Evolutionary conservation across 164 flowering plant species (phyloP), one percentile per base, ranked within the genome.

Genomic region (Macadamia integrifolia): DNA sequence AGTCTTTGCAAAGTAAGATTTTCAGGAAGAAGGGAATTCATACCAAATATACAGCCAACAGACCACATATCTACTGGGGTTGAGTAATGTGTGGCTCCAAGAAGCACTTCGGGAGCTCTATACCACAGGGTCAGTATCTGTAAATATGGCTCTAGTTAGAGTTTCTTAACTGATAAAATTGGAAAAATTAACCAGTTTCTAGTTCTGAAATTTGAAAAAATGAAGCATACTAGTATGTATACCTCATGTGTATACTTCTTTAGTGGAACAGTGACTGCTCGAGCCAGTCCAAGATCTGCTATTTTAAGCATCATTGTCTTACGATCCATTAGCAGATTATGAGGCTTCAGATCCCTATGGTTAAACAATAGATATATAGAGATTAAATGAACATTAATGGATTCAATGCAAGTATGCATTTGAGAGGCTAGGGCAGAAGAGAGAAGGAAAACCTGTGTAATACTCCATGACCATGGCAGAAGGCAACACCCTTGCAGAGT

Each of bases 211-310:
- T 15, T 4, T 52, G 29, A 2, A 48, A 52, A 65, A 62, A 57
- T 17, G 13, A 46, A 11, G 28, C 23, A 30, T 46, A 40, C 18
- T 23, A 35, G 46, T 35, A 12, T 65, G 17, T 40, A 17, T 58
- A 89, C 96, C 97, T 92, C 98, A 73, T 94, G 97, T 62, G 99
- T 92, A 40, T 90, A 94, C 82, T 90, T 90, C 84, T 92, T 88
- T 9, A 90, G 75, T 3, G 92, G 97, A 64, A 90, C 71, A n/a
- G 88, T 86, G 61, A 85, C 88, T 18, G 95, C 87, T 61, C 98
- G 76, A 60, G 93, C 96, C 0, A 94, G 84, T 15, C 98, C 97
- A 70, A 92, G 93, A 76, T 94, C 97, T 32, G 98, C 98, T 52
- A 90, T 90, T 66, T 94, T 94, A 57, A 94, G 98, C 77, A 57